These are phyloP conservation scores for Neoconidiobolus thromboides DNA, from an alignment of 371 early-diverging fungal species.

Conservation along the genomic window DNA sequence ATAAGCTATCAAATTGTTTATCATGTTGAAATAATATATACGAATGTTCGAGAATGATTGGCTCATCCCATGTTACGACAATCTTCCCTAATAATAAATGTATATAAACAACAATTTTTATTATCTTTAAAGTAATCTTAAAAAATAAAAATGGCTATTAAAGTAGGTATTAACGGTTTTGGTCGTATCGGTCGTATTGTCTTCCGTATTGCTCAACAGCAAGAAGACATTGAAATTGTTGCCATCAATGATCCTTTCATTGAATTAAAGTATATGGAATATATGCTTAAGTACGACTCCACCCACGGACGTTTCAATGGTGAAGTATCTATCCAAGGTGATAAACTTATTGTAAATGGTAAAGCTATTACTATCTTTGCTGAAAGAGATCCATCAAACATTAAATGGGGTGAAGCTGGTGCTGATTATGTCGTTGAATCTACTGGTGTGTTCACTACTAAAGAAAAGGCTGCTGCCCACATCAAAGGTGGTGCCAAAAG, in stretches of 20 bases:
- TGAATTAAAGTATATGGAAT: conserved; percentile 87
- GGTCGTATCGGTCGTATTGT: conserved; percentile 98
- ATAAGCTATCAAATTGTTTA: too few species aligned
- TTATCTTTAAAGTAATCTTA: too few species aligned
- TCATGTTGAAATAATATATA: too few species aligned
- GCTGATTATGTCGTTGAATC: conserved; percentile 97
- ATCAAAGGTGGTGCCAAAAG: conserved; percentile 88
- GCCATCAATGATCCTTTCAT: conserved; percentile 98
- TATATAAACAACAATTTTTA: too few species aligned
- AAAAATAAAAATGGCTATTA: conserved; percentile 21
- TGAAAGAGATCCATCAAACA: conserved; percentile 60
- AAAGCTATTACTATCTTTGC: conserved; percentile 49
- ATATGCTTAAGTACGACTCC: conserved; percentile 95
- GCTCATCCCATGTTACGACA: too few species aligned
- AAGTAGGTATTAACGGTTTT: conserved; percentile 94
- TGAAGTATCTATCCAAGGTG: conserved; percentile 48
- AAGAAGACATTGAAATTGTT: conserved; percentile 60
- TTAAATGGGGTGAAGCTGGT: conserved; percentile 76
- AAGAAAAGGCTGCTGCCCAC: conserved; percentile 76
- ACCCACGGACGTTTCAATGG: conserved; percentile 88
- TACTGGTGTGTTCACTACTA: conserved; percentile 94
- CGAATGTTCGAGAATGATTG: too few species aligned
- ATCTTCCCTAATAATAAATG: too few species aligned
- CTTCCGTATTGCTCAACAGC: conserved; percentile 66
- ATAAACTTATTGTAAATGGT: conserved; percentile 74